Percentiles rank a stretch among this genome's conserved stretches.
Conservation (phyloP, 306 rosid species). For the Ammopiptanthus mongolicus region DNA sequence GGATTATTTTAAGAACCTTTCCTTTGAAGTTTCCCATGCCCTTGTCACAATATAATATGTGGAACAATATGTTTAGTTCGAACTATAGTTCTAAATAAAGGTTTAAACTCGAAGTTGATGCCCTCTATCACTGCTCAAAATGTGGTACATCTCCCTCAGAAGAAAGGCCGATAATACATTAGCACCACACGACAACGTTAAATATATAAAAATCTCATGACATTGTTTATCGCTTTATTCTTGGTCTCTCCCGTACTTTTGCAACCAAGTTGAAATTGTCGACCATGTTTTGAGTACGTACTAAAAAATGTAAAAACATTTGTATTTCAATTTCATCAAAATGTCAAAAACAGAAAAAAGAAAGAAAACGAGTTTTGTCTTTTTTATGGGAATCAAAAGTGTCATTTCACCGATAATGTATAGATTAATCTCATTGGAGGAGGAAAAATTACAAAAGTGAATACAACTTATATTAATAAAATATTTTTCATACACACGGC, state of each 20-base stretch:
- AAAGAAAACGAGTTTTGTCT: too few species aligned
- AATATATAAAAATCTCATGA: not conserved
- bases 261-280: not conserved
- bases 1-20: not conserved
- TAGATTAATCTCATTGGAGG: too few species aligned
- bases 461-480: too few species aligned
- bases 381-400: too few species aligned
- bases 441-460: too few species aligned
- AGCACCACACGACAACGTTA: constrained; percentile 8
- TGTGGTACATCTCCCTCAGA: constrained; percentile 24
- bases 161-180: not conserved
- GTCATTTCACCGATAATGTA: too few species aligned
- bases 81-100: not conserved
- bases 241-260: not conserved
- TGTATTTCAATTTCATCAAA: too few species aligned
- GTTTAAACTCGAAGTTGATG: not conserved
- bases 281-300: too few species aligned
- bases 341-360: too few species aligned
- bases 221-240: constrained; percentile 17
- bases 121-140: constrained; percentile 37
- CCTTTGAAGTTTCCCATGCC: not conserved
- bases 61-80: not conserved
- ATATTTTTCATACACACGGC: too few species aligned
- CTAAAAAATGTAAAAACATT: too few species aligned
- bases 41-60: not conserved